Percentiles rank a stretch among this genome's conserved stretches.
phyloP scores from a whole-genome alignment of 2,329 filamentous ascomycete species.

The Bipolaris cookei region DNA sequence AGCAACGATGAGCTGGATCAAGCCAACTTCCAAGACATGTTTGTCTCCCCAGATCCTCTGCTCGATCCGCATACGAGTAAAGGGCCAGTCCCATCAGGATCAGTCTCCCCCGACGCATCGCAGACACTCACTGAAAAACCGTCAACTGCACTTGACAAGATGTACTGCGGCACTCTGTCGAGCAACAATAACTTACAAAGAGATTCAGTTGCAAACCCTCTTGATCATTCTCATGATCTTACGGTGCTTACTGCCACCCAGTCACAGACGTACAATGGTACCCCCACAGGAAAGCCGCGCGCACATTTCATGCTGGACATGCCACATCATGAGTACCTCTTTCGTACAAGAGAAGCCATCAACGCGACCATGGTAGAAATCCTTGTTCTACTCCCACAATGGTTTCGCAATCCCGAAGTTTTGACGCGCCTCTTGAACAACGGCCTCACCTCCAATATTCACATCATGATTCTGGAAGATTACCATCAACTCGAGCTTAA shows the following conservation, averaged over 20 bases:
- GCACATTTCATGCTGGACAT: conserved; percentile 8
- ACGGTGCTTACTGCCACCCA: not conserved
- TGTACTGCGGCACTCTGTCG: not conserved
- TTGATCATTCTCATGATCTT: not conserved
- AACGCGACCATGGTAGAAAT: conserved; percentile 30
- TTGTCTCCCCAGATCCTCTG: not conserved
- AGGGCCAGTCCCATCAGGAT: not conserved
- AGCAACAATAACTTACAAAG: not conserved
- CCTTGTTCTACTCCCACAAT: conserved; percentile 24
- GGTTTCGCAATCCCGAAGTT: conserved; percentile 22
- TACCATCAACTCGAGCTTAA: conserved; percentile 15
- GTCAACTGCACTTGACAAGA: not conserved
- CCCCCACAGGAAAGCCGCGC: not conserved
- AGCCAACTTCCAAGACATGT: not conserved
- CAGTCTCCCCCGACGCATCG: not conserved
- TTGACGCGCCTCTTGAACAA: conserved; percentile 25
- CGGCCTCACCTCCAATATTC: conserved; percentile 17
- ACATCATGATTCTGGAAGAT: conserved; percentile 24
- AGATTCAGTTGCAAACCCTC: not conserved
- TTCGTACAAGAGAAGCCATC: conserved; percentile 8
- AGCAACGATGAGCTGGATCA: not conserved
- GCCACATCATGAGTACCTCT: conserved; percentile 17
- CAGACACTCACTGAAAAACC: not conserved
- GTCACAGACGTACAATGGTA: not conserved
- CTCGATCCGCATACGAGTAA: not conserved